Base-by-base conservation (phyloP, 106 monocot species). In the Acorus calamus region DNA sequence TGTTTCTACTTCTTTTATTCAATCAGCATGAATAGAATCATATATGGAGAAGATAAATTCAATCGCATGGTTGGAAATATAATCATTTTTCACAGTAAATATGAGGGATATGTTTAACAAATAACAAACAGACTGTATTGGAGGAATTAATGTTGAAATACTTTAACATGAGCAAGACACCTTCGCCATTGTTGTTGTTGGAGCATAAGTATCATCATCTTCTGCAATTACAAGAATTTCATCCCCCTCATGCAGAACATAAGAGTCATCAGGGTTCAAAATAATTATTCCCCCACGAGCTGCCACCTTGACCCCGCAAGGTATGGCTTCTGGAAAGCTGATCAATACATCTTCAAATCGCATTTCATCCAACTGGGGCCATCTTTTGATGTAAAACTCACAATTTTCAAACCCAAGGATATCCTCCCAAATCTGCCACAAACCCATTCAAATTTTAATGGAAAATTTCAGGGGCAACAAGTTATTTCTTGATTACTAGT, bases 321-420 rank as follows among this genome's bases (percentile, higher is more conserved):
- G 85, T 66, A 85, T 71, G 13, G 85, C 85, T 66, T 85, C 85
- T 68, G 85, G 85, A 60, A 85, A 85, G 74, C 85, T 85, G 46
- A 85, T 81, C 6, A 85, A 54, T 10, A 78, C 80, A 66, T 85
- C 85, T 68, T 80, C 85, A 78, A 85, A 81, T 13, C 65, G 80
- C 85, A 81, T 69, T 44, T 77, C 85, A 51, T 80, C 77, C 57
- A 85, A 77, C 68, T 85, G 77, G 4, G 85, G 69, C 85, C 85
- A 85, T 74, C 75, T 68, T 75, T 85, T 85, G 58, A 85, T 80
- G 58, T 85, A 85, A 47, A 85, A 85, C 59, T 85, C 85, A 68
- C 85, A 85, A 56, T 85, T 85, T 72, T 85, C 85, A 72, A 85
- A 85, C 47, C 85, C 85, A 66, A 85, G 85, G 44, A 85, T 85